Evolutionary conservation across 768 basidiomycete species (phyloP), one percentile per base, ranked within the genome.

Genomic region (Calocera viscosa): DNA sequence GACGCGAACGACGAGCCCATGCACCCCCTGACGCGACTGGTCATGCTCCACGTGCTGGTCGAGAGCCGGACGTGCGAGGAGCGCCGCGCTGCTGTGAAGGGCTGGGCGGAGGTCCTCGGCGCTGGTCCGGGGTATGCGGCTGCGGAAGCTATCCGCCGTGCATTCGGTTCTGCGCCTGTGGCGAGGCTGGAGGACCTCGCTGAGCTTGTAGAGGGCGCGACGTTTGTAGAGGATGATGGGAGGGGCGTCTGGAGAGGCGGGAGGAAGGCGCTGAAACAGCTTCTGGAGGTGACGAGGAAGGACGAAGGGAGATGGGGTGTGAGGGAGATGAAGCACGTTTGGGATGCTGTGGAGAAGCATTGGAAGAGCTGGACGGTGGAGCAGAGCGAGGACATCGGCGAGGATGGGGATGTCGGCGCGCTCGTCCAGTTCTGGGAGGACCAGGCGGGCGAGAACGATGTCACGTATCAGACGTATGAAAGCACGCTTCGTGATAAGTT

Each of bases 51-150:
- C 22, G 30, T 60, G 16, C 26, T 60, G 11, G 53, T 60, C 16
- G 53, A 60, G 53, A 60, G 53, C 30, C 53, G 53, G 5, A 28
- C 53, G 26, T 10, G 53, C 26, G 26, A 60, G 53, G 30, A 26
- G 53, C 53, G 53, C 22, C 24, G 30, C 14, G 53, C 53, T 5
- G 53, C 53, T 30, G 53, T 60, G 26, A 26, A 60, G 53, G 53
- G 5, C 8, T 60, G 53, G 53, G 53, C 30, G 26, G 53, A 60
- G 16, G 53, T 60, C 5, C 53, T 60, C 11, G 10, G 26, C 2
- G 53, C 53, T 30, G 53, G 53, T 5, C 53, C 53, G 53, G 53
- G 53, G 11, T 60, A 60, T 19, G 53, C 53, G 26, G 53, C 53
- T 60, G 53, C 53, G 7, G 53, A 60, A 19, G 53, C 53, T 10